Evolutionary conservation across 2,329 filamentous ascomycete genomes (phyloP), one percentile per base, ranked within the genome.

Genomic region (Claviceps pusilla): DNA sequence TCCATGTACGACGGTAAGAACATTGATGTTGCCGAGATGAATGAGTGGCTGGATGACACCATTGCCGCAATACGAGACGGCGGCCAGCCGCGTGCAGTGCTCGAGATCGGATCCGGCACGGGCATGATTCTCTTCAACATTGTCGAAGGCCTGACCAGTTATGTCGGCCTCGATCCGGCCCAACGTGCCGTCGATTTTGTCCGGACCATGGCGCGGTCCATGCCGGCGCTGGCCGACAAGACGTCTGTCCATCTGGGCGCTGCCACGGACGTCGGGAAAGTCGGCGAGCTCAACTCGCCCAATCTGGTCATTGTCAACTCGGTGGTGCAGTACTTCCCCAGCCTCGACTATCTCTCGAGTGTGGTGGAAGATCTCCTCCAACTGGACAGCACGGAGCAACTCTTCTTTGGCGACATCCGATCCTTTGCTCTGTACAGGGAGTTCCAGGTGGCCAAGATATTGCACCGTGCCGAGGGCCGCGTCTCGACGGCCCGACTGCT

Each of bases 71-170:
- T 66, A 1, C 56, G 48, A 28, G n/a, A 24, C 11, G 57, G 62
- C 5, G 58, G 56, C 9, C 41, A 48, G 31, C 12, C 53, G 3
- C 33, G 16, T 7, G 31, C 7, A 7, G 60, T 67, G 0, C 57
- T 67, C 0, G 66, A 67, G 48, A 54, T 68, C 0, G 66, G 66
- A 1, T 62, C 64, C 1, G 66, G 65, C 1, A 55, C 60, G 0
- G 65, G 66, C 0, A 68, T 66, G 65, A 62, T 66, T 7, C 55
- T 68, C 0, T 66, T 68, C 55, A 66, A 65, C 24, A 48, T 67
- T 1, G 9, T 19, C 0, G 1, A 54, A 0, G 50, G 63, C 0
- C 7, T 67, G 24, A 16, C 59, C 2, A 61, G 51, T 16, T 67
- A 67, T 16, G 28, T 63, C 9, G 66, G 65, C 0, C 53, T 67